These are phyloP conservation scores for Thermothielavioides terrestris DNA, from an alignment of 495 filamentous ascomycete species.

Conservation along the genomic window DNA sequence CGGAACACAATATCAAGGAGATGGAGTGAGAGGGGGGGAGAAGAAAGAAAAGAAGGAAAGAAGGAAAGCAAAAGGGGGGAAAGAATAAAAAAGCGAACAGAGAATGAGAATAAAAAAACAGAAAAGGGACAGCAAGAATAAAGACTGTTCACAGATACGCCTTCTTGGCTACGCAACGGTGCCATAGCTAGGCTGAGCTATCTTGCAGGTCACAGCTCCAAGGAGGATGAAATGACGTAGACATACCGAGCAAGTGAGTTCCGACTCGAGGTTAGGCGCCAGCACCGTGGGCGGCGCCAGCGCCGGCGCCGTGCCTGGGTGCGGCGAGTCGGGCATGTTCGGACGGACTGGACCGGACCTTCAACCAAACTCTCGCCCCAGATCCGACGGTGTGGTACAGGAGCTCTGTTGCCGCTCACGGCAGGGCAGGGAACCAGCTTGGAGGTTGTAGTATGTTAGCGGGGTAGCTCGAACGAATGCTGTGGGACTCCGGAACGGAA, in stretches of 20 bases:
- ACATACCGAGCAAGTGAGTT: constrained; percentile 86
- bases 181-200: too few relatives aligned
- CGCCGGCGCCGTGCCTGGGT: neutral
- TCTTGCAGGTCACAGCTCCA: too few relatives aligned
- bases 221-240: neutral
- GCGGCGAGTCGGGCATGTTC: constrained; percentile 1
- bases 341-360: neutral
- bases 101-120: too few relatives aligned
- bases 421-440: too few relatives aligned
- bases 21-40: neutral
- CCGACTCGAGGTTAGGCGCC: constrained; percentile 67
- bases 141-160: too few relatives aligned
- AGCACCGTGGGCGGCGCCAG: constrained; percentile 14
- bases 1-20: neutral
- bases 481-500: too few relatives aligned
- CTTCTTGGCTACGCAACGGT: too few relatives aligned
- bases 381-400: neutral
- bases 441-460: neutral
- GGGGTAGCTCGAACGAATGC: too few relatives aligned
- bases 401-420: too few relatives aligned
- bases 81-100: too few relatives aligned
- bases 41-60: neutral
- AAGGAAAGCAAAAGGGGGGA: too few relatives aligned
- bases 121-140: too few relatives aligned
- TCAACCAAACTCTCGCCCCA: neutral